Base-by-base conservation (phyloP, 148 eudicot genomes). In the Fagopyrum tataricum region DNA sequence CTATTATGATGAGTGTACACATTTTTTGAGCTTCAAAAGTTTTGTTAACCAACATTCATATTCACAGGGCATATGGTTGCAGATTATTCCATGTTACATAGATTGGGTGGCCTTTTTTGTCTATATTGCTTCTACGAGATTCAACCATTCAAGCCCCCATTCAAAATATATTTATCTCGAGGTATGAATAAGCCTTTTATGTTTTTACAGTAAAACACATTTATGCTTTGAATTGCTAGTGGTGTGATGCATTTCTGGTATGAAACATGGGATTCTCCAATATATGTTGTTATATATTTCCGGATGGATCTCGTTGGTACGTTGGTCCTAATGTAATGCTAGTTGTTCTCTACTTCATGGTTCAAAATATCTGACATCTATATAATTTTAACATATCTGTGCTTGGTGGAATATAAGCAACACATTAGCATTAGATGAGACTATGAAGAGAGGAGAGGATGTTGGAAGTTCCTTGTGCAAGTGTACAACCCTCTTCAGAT, bases 111-210 rank as follows among this genome's bases (percentile, higher is more conserved):
- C 48, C 80, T 93, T 0, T 93, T 87, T 79, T 88, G 92, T 80
- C 84, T 91, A 59, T 91, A 90, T 78, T 90, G 90, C 80, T 89
- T 93, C 44, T 85, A 83, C 31, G 92, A 90, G 80, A 88, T 93
- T 75, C 98, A 93, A 74, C 94, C 96, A 41, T 93, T 84, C 81
- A 90, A 87, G 78, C 96, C 98, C 66, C 89, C 90, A 40, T 87
- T 82, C 80, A 89, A 79, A 53, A 83, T 93, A 51, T 90, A 90
- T 80, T 24, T 93, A 49, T 90, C 92, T 67, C 79, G 84, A 78
- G 96, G 97, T 92, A 80, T 21, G 85, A 2, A 37, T 15, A 37
- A 31, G 10, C 7, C n/a, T 18, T 31, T 31, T 31, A 31, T 31
- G 37, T 31, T 31, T 31, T 77, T 56, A 70, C 31, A 15, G 74